phyloP scores from a whole-genome alignment of 1,284 basidiomycete species.

The Coniferiporia weirii region DNA sequence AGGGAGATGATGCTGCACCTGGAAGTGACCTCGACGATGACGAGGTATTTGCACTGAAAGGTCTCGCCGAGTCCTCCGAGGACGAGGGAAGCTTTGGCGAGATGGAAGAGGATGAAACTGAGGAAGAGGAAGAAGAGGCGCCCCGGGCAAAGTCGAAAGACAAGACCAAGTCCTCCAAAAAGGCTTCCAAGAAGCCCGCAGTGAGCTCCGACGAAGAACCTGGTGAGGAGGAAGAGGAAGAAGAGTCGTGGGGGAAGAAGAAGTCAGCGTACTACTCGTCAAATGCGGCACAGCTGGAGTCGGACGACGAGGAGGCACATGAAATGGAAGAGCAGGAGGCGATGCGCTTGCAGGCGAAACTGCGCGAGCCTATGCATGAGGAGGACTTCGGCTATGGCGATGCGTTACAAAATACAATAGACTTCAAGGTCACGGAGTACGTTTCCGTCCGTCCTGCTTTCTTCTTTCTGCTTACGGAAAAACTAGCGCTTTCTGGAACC shows the following conservation, averaged over 20 bases:
- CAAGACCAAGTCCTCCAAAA: conserved; percentile 13
- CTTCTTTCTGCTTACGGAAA: not conserved
- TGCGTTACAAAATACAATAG: conserved; percentile 37
- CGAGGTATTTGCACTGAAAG: conserved; percentile 67
- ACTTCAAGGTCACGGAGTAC: conserved; percentile 38
- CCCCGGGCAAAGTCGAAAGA: conserved; percentile 16
- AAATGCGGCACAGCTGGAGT: conserved; percentile 74
- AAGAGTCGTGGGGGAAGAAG: conserved; percentile 71
- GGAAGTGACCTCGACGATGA: conserved; percentile 47
- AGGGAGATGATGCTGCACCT: conserved; percentile 40
- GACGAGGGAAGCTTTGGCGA: conserved; percentile 44
- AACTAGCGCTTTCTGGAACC: conserved; percentile 25
- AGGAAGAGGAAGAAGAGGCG: conserved; percentile 23
- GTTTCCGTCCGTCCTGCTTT: conserved; percentile 23
- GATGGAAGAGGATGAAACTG: conserved; percentile 31
- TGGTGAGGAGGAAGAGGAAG: conserved; percentile 43
- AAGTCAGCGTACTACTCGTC: conserved; percentile 82
- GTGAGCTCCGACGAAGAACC: conserved; percentile 17
- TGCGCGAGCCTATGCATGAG: conserved; percentile 66
- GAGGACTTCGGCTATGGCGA: conserved; percentile 86
- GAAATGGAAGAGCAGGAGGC: conserved; percentile 89
- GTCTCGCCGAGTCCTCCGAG: conserved; percentile 37
- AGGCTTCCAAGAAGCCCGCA: conserved; percentile 2
- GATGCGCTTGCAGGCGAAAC: conserved; percentile 71
- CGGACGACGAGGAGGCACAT: conserved; percentile 81